These are phyloP conservation scores for Glonium stellatum DNA, from an alignment of 495 filamentous ascomycete species.

Conservation along the genomic window DNA sequence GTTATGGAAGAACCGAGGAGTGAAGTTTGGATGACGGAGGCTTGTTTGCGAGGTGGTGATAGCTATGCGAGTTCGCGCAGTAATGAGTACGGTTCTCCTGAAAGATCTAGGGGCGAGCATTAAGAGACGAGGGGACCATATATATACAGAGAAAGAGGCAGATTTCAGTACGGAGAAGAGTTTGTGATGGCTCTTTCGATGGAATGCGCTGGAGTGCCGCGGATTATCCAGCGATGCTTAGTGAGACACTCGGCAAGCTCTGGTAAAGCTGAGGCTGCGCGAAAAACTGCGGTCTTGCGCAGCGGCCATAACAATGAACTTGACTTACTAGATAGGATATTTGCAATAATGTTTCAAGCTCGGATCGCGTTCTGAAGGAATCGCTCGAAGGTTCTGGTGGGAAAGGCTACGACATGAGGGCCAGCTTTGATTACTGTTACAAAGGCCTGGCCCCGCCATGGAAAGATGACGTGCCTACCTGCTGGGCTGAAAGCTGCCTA, in stretches of 20 bases:
- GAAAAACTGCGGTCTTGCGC: neutral
- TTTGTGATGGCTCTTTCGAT: constrained; percentile 13
- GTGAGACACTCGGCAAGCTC: constrained; percentile 16
- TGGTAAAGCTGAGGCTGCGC: neutral
- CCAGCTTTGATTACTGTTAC: too few relatives aligned
- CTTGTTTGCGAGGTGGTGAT: constrained; percentile 32
- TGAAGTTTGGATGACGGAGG: constrained; percentile 23
- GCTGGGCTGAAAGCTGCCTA: neutral
- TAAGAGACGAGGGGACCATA: constrained; percentile 8
- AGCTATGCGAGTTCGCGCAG: constrained; percentile 24
- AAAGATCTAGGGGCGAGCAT: constrained; percentile 25
- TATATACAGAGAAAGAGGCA: constrained; percentile 7
- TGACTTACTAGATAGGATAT: neutral
- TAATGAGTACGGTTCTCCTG: constrained; percentile 33
- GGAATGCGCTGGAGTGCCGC: neutral
- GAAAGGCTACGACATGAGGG: too few relatives aligned
- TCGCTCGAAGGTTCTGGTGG: too few relatives aligned
- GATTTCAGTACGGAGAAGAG: neutral
- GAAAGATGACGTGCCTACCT: constrained; percentile 2
- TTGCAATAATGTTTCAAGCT: neutral
- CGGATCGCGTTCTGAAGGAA: neutral
- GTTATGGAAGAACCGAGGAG: constrained; percentile 39
- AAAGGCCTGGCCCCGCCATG: neutral
- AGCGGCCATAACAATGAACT: neutral
- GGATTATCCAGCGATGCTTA: constrained; percentile 5